These are phyloP conservation scores for Tetratostichococcus sp. DNA, from an alignment of 139 green algal genomes.

Conservation along the genomic window DNA sequence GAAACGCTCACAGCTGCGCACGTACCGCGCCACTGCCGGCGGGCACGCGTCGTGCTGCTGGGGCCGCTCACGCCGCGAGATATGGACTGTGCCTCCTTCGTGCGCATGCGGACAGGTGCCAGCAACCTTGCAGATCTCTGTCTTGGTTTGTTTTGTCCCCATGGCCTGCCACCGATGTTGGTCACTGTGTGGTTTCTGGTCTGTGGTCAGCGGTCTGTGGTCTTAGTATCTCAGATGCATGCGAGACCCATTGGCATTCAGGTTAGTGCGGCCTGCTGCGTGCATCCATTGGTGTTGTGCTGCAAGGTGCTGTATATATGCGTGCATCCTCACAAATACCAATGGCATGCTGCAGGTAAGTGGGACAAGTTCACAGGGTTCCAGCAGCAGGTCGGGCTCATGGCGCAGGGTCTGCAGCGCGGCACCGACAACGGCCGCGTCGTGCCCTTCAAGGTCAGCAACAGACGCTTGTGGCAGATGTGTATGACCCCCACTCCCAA, in stretches of 20 bases:
- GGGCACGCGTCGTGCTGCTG: conserved; percentile 57
- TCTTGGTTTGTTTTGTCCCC: too few species aligned
- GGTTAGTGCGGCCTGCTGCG: too few species aligned
- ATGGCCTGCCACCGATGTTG: too few species aligned
- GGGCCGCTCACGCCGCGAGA: conserved; percentile 67
- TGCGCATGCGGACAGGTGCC: conserved; percentile 27
- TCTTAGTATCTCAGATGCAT: too few species aligned
- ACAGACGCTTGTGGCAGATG: too few species aligned
- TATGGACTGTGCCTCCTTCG: conserved; percentile 59
- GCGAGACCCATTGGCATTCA: too few species aligned
- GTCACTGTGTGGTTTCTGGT: too few species aligned
- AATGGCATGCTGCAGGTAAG: too few species aligned
- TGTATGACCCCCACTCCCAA: too few species aligned
- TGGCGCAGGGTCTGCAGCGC: conserved; percentile 74
- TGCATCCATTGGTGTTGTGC: too few species aligned
- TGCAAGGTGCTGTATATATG: too few species aligned
- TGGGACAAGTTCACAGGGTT: conserved; percentile 23
- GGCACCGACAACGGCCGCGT: conserved; percentile 42
- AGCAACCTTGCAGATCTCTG: background rate
- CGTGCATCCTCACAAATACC: background rate
- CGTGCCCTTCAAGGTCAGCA: conserved; percentile 24
- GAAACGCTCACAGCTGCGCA: conserved; percentile 53
- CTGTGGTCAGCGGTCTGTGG: too few species aligned
- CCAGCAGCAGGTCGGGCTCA: conserved; percentile 33
- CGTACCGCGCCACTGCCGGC: conserved; percentile 59